Base-by-base conservation (phyloP, 257 asterid genomes). In the Craterostigma plantagineum region DNA sequence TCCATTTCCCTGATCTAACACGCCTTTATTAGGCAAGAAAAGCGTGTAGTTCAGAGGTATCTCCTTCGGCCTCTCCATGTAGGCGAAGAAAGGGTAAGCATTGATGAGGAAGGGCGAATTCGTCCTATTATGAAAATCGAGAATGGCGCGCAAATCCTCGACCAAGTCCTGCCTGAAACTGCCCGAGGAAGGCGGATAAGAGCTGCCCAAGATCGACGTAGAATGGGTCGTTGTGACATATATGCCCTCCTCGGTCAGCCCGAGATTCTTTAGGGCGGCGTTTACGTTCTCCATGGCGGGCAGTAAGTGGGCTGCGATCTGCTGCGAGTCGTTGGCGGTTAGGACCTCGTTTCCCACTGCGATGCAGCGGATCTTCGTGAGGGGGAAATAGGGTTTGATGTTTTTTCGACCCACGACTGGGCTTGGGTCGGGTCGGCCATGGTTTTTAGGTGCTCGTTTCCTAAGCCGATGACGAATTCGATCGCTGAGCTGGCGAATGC, bases 141-240 rank as follows among this genome's bases (percentile, higher is more conserved):
- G 91, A 16, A 81, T 67, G n/a, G 63, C 45, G 16, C 63, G 65
- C 14, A 86, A 58, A 43, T 78, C 60, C 58, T 67, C 66, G 0
- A 59, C 64, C 35, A 86, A 73, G 14, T 86, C 93, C 35, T 55
- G 69, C 18, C 62, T 42, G 60, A 81, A 86, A 1, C 72, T 46
- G 8, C 97, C 93, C 0, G 84, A 36, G 2, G 94, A 81, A 43
- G 97, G 97, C 2, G 97, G 97, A 54, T 65, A 86, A 2, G 97
- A 86, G 56, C 30, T 76, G 0, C 34, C 56, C 34, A 86, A 50
- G 37, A 81, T 63, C 1, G 69, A 86, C 11, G 56, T 61, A 0
- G 94, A 74, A 44, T 86, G 97, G 5, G 94, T 87, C 0, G 92
- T 76, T 1, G 91, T 71, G 6, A 86, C 84, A 9, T 30, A 62